These are phyloP conservation scores for Cercospora sojina DNA, from an alignment of 2,329 filamentous ascomycete species.

Conservation along the genomic window DNA sequence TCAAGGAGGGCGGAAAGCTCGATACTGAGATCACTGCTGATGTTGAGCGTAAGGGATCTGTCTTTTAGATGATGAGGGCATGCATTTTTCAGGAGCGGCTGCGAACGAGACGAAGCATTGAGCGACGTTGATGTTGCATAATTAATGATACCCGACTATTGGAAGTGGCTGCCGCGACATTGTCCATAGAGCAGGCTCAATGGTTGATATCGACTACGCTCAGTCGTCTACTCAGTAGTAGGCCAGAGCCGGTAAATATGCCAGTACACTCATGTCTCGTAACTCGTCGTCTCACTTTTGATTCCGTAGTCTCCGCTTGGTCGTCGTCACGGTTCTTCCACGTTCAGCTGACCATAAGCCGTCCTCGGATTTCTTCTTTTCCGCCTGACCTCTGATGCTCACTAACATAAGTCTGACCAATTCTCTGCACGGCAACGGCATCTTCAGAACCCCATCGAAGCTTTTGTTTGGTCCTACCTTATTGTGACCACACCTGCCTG, in stretches of 20 bases:
- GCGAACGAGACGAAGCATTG: conserved; percentile 29
- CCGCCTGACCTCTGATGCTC: not conserved
- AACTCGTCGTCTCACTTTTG: not conserved
- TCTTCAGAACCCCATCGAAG: not conserved
- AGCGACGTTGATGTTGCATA: conserved; percentile 10
- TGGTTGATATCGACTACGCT: conserved; percentile 3
- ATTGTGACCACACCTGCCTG: not conserved
- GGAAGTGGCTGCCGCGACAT: not conserved
- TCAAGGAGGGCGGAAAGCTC: conserved; percentile 37
- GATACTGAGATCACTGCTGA: conserved; percentile 32
- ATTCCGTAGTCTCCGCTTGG: not conserved
- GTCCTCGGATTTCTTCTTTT: not conserved
- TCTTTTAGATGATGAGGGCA: conserved; percentile 32
- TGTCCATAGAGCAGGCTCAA: conserved; percentile 1
- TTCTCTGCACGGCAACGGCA: not conserved
- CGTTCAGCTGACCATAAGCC: not conserved
- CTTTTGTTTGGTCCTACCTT: not conserved
- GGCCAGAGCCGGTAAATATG: not conserved
- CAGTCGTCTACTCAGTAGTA: not conserved
- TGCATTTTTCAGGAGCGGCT: conserved; percentile 14
- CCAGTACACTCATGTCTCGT: not conserved
- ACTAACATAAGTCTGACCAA: not conserved
- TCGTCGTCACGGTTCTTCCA: not conserved
- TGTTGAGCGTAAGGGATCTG: conserved; percentile 39
- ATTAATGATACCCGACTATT: conserved; percentile 9